Evolutionary conservation across 2,329 filamentous ascomycete species (phyloP), one percentile per base, ranked within the genome.

Genomic region (Cordyceps cicadae): DNA sequence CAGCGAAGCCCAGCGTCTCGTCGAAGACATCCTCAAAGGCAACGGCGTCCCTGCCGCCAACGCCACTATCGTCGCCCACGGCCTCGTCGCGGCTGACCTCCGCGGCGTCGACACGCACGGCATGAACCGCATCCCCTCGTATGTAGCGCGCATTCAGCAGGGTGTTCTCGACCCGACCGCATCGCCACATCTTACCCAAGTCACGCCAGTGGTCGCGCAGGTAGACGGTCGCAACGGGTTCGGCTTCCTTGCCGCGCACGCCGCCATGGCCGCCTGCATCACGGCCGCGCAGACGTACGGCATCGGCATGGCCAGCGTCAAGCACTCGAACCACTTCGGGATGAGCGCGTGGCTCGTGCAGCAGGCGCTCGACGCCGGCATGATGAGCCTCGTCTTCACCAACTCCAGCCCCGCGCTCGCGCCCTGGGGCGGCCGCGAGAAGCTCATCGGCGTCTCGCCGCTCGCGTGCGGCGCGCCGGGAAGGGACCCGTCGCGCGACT

Each of bases 261-360:
- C 74, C 59, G 89, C 81, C 29, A 92, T 93, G 85, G 70, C 72
- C 0, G 78, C 79, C 0, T 89, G 89, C 0, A 84, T 92, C 51
- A 78, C 82, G 11, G 86, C 88, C 73, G 89, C 89, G 0, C 73
- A 76, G 26, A 70, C 74, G 1, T 85, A 80, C 67, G 89, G 89
- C 14, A 60, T 93, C 64, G 90, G 89, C 29, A 86, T 94, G 81
- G 87, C 87, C 0, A 84, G 82, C 62, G 78, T 93, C 68, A 88
- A 86, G 71, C 87, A 88, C 72, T 89, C 86, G 46, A 93, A 93
- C 67, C 89, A 93, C 71, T 92, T 89, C 67, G 90, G 90, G 59
- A 94, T 94, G 89, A 82, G 82, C 3, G 89, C 90, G 0, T 93
- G 89, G 87, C 70, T 92, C 0, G 88, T 92, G 12, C 87, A 90